Base-by-base conservation (phyloP, 2,329 filamentous ascomycete species). In the Fusarium sambucinum region DNA sequence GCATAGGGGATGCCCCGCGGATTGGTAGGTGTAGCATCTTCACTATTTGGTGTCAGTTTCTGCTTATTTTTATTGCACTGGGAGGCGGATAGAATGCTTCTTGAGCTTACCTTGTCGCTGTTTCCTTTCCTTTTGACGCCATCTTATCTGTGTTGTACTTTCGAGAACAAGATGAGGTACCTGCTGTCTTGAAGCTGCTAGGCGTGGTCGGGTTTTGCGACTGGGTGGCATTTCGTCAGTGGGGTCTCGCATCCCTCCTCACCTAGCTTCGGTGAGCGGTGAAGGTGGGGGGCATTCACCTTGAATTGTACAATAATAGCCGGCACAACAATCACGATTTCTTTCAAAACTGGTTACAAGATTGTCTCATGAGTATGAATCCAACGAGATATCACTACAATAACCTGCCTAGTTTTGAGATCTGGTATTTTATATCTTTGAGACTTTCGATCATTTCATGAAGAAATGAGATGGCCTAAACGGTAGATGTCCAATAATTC, bases 1-100 rank as follows among this genome's bases (percentile, higher is more conserved):
- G 93, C 93, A 75, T 87, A 88, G 25, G 93, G 93, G 63, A 96
- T 96, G 63, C 93, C 93, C 74, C 93, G 87, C 46, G 92, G 91
- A 79, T 96, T 96, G 63, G 91, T 91, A 47, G 86, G 79, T 40
- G 87, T 82, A 32, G 79, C 80, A 77, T 85, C 85, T 74, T 85
- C 77, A 66, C 73, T 73, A 56, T 75, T 77, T 50, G 30, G 37
- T 29, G 58, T 75, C 62, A 74, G 69, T 44, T 53, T 45, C 40
- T 54, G 32, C 47, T 42, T 38, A 13, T 16, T 42, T 33, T 23
- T 17, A 10, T 19, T 4, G 40, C 19, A 32, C 29, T 11, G 14
- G 12, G 33, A 27, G 6, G 16, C 32, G 5, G 23, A 10, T 17
- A 29, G 35, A 19, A 17, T 35, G 14, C n/a, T 30, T 44, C 11